These are phyloP conservation scores for Fulvia fulva DNA, from an alignment of 2,329 filamentous ascomycete genomes.

Conservation along the genomic window DNA sequence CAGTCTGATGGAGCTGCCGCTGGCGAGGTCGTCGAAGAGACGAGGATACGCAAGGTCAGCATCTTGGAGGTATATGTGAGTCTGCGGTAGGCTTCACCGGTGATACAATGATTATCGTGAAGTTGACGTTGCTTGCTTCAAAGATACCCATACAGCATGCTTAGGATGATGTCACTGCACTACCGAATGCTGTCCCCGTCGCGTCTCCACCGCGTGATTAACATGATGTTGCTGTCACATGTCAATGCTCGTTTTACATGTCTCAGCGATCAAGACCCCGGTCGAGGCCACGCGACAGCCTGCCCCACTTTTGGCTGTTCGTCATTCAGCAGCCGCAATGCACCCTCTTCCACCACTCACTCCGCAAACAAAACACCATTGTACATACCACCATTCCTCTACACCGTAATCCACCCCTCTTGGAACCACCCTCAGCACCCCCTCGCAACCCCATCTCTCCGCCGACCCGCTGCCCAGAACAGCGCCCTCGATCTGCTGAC, in stretches of 20 bases:
- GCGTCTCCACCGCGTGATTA: no score
- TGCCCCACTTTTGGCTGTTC: background rate
- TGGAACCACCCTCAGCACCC: background rate
- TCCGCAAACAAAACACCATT: background rate
- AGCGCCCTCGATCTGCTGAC: background rate
- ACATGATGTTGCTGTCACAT: background rate
- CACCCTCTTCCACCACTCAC: background rate
- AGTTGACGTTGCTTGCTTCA: background rate
- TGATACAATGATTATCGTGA: slow-evolving; percentile 1
- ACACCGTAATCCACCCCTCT: background rate
- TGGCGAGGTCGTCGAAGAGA: slow-evolving; percentile 29
- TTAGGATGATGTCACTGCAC: background rate
- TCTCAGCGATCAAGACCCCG: background rate
- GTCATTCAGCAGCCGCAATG: background rate
- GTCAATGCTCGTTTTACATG: background rate
- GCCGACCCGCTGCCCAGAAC: background rate
- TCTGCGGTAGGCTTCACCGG: slow-evolving; percentile 17
- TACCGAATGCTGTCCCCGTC: no score
- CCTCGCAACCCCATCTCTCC: background rate
- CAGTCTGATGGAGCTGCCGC: background rate
- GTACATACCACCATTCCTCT: background rate
- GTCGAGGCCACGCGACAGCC: background rate
- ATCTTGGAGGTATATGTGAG: slow-evolving; percentile 34
- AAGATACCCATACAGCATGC: slow-evolving; percentile 9
- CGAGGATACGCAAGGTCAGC: slow-evolving; percentile 36